Conservation (phyloP, 2,329 filamentous ascomycete genomes). For the Colletotrichum chrysophilum region DNA sequence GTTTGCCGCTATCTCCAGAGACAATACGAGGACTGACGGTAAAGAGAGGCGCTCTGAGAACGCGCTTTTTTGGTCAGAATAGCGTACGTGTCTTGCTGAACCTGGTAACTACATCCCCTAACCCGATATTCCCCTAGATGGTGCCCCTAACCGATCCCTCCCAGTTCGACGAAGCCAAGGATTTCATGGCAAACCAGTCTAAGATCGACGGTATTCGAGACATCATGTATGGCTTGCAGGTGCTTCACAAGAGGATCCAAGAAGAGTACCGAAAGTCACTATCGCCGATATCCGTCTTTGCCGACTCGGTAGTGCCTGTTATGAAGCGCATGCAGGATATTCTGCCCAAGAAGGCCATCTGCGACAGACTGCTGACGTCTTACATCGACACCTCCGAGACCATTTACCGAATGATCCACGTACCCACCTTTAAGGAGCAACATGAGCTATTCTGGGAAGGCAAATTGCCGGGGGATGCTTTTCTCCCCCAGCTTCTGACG, state of each 20-base stretch:
- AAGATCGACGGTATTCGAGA: slow-evolving; percentile 46
- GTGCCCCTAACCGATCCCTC: slow-evolving; percentile 16
- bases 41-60: slow-evolving; percentile 50
- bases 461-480: slow-evolving; percentile 50
- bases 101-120: slow-evolving; percentile 43
- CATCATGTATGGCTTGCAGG: slow-evolving; percentile 48
- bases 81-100: slow-evolving; percentile 59
- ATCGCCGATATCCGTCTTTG: slow-evolving; percentile 59
- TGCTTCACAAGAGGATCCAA: slow-evolving; percentile 53
- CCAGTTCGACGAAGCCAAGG: slow-evolving; percentile 60
- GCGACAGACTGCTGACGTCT: slow-evolving; percentile 53
- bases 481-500: slow-evolving; percentile 58
- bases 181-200: slow-evolving; percentile 50
- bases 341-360: slow-evolving; percentile 54
- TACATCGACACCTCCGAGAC: slow-evolving; percentile 58
- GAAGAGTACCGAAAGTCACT: slow-evolving; percentile 52
- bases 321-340: slow-evolving; percentile 64
- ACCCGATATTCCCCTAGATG: neutral
- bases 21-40: slow-evolving; percentile 57
- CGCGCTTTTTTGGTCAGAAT: slow-evolving; percentile 58
- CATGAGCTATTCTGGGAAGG: slow-evolving; percentile 59
- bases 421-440: slow-evolving; percentile 55
- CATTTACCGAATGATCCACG: slow-evolving; percentile 58
- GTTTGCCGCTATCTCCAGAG: slow-evolving; percentile 38
- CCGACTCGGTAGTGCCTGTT: slow-evolving; percentile 63